Percentiles rank a stretch among this genome's conserved stretches.
Evolutionary conservation across 1,139 yeast species (phyloP).

Genomic region (Candida freyschussii): DNA sequence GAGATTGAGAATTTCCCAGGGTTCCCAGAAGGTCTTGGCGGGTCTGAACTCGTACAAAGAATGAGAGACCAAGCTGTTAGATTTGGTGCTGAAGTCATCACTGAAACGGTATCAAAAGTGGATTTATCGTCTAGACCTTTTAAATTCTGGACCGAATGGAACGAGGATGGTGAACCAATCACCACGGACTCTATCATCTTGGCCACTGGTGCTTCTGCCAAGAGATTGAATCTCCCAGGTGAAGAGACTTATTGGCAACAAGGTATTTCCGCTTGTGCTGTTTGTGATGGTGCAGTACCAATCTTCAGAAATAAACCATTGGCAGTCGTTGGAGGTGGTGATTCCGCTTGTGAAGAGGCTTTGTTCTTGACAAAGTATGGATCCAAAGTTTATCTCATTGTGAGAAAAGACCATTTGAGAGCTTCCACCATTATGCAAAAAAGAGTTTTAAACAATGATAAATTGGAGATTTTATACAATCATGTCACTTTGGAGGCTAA

Average conservation of each 20-base stretch:
- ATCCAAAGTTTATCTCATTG: constrained; percentile 87
- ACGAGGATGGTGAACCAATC: constrained; percentile 82
- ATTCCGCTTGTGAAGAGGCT: constrained; percentile 99
- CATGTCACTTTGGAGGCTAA: constrained; percentile 82
- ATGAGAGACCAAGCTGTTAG: constrained; percentile 85
- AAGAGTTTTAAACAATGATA: constrained; percentile 77
- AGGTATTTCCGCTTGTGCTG: constrained; percentile 99
- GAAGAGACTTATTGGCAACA: constrained; percentile 98
- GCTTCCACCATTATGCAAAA: constrained; percentile 97
- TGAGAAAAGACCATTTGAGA: constrained; percentile 89
- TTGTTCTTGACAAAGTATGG: constrained; percentile 94
- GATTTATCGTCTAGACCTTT: constrained; percentile 85
- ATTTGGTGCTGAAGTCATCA: constrained; percentile 90
- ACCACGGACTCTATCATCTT: constrained; percentile 89
- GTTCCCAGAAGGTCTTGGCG: constrained; percentile 91
- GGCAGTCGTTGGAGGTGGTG: constrained; percentile 98
- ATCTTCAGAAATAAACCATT: constrained; percentile 96
- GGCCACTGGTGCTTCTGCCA: constrained; percentile 98
- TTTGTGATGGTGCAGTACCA: constrained; percentile 99
- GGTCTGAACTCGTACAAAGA: constrained; percentile 83
- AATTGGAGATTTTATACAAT: constrained; percentile 86
- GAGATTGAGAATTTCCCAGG: constrained; percentile 98
- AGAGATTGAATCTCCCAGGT: constrained; percentile 89
- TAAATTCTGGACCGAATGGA: constrained; percentile 95
- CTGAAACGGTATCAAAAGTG: constrained; percentile 90